These are phyloP conservation scores for Mrakia gelida DNA, from an alignment of 768 basidiomycete genomes.

Conservation along the genomic window DNA sequence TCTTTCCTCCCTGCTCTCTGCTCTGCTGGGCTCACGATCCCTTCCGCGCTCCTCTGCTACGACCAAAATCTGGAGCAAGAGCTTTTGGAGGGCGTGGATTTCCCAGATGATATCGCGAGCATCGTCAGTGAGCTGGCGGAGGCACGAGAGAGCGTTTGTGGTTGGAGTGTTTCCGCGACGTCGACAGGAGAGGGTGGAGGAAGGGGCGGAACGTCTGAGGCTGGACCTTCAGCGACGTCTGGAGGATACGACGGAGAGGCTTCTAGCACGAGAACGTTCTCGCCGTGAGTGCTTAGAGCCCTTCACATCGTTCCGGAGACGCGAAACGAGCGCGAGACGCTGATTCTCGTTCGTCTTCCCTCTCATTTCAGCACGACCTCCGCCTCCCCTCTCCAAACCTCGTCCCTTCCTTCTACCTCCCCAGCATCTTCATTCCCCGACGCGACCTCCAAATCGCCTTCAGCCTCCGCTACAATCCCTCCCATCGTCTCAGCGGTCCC, in stretches of 20 bases:
- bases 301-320: not conserved
- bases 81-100: not conserved
- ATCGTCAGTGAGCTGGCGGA: not conserved
- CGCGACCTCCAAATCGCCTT: not conserved
- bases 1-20: not conserved
- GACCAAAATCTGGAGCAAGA: not conserved
- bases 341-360: not conserved
- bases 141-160: not conserved
- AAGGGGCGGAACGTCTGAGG: not conserved
- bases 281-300: not conserved
- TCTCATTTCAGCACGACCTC: not conserved
- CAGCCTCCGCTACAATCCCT: not conserved
- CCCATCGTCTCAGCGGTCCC: not conserved
- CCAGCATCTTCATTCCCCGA: not conserved
- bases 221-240: not conserved
- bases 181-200: not conserved
- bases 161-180: not conserved
- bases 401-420: not conserved
- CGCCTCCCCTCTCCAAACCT: not conserved
- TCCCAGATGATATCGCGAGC: not conserved
- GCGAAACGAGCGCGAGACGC: not conserved
- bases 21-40: not conserved
- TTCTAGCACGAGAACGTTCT: not conserved
- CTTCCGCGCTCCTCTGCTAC: conserved; percentile 3
- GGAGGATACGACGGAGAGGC: not conserved